Base-by-base conservation (phyloP, 306 rosid genomes). In the Dalbergia cultrata region DNA sequence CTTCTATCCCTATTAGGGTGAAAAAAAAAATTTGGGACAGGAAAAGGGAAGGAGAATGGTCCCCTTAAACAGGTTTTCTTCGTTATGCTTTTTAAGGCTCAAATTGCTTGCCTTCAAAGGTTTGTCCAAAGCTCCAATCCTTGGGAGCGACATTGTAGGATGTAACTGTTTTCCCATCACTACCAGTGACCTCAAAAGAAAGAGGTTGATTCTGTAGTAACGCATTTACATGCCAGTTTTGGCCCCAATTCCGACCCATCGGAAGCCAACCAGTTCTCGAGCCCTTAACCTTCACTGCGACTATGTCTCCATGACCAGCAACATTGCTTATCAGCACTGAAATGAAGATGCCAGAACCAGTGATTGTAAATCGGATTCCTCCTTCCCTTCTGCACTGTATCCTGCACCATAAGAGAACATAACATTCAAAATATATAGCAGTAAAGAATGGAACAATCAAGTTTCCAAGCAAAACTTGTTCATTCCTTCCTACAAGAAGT, bases 231-330 rank as follows among this genome's bases (percentile, higher is more conserved):
- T 95, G 99, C 97, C 99, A 95, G 85, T 90, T 95, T 83, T 95
- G 99, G 37, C 99, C 99, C 99, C 97, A 95, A 41, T 95, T 95
- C 68, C 99, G 86, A 49, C 99, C 99, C 97, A 95, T 93, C 7
- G 94, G 80, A 81, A 95, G 97, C 99, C 99, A 95, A 47, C 99
- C 97, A 1, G 97, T 95, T 91, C 87, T 93, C 4, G 99, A 90
- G 5, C 99, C 95, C 88, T 91, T 95, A 72, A 95, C 83, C 89
- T 95, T 95, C 83, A 93, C 93, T 0, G 87, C 95, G 14, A 70
- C 60, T 5, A 95, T 52, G 82, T 95, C 99, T 70, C 99, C 99
- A 0, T 87, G 87, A 26, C 97, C 97, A n/a, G 90, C 99, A 64
- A 91, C 99, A 66, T 95, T 95, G 80, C 87, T 80, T 69, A 95